Base-by-base conservation (phyloP, 352 stramenopile genomes). In the Globisporangium sylvaticum region DNA sequence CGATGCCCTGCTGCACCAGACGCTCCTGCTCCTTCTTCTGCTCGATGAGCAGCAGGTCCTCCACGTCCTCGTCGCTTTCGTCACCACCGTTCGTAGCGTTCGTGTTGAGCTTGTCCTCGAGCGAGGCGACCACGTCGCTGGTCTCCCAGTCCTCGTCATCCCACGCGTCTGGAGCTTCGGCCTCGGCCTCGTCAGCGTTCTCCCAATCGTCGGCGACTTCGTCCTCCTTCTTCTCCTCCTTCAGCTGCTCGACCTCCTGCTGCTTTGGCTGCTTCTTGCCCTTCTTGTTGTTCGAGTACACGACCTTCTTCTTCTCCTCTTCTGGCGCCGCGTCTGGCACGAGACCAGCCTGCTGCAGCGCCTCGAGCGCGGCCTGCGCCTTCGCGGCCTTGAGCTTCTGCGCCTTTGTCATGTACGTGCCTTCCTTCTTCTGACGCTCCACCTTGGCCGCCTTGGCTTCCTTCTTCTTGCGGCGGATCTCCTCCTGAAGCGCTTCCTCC, bases 361-460 rank as follows among this genome's bases (percentile, higher is more conserved):
- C 89, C 70, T 98, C 88, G 20, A 98, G 73, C 39, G 94, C 83
- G 14, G 91, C 88, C 72, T 98, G 82, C 20, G 94, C 91, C 61
- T 91, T 81, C 55, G 81, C 82, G 0, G 87, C 90, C 80, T 98
- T 98, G 65, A 97, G 83, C 75, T 98, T 99, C 78, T 99, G 95
- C 44, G 92, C 94, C 81, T 99, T 99, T n/a, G 97, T 99, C 95
- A 98, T 99, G 85, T 99, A 99, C 58, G 95, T 99, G 58, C 97
- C 97, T 58, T 98, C 94, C 60, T 91, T 92, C 78, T 99, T 99
- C 78, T 98, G 92, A 25, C 87, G 88, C 62, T 98, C 95, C 50
- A 96, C 82, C 76, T 97, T 97, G 66, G 87, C 85, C 7, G 81
- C 79, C 57, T 90, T 91, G 39, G 85, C 85, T 64, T 94, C 85